Conservation (phyloP, 83 land plant genomes). For the Picea engelmannii region DNA sequence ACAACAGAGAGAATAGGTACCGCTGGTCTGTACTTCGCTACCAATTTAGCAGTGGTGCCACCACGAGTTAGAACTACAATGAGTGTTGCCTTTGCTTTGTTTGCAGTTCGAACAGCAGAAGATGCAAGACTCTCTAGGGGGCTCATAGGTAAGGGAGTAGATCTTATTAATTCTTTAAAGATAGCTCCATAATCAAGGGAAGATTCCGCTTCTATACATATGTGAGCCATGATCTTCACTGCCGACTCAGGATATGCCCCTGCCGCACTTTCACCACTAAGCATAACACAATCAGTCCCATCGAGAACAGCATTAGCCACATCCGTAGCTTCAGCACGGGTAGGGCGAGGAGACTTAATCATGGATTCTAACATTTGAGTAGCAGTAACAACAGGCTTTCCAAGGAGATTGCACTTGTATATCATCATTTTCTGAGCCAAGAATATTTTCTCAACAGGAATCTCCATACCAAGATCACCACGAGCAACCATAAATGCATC, state of each 20-base stretch:
- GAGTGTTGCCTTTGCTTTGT: constrained; percentile 35
- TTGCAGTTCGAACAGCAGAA: constrained; percentile 48
- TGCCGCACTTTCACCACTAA: constrained; percentile 57
- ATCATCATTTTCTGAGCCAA: too few species aligned
- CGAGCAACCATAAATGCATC: too few species aligned
- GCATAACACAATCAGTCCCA: constrained; percentile 56
- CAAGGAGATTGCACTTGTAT: constrained; percentile 47
- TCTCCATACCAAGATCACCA: too few species aligned
- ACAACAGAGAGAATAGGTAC: constrained; percentile 48
- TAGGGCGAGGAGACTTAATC: constrained; percentile 58
- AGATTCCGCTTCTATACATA: constrained; percentile 52
- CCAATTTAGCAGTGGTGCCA: constrained; percentile 49
- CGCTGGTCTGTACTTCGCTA: constrained; percentile 54
- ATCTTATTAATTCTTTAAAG: constrained; percentile 27
- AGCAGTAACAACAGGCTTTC: constrained; percentile 58
- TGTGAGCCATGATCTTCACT: constrained; percentile 47
- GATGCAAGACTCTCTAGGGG: constrained; percentile 48
- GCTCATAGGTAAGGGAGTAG: constrained; percentile 45
- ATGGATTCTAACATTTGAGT: constrained; percentile 62
- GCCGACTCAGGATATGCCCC: constrained; percentile 52
- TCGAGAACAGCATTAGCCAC: constrained; percentile 55
- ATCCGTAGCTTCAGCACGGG: constrained; percentile 57
- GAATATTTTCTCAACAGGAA: too few species aligned
- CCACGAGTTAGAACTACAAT: constrained; percentile 47
- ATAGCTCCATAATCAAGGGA: constrained; percentile 39